Percentiles rank a stretch among this genome's conserved stretches.
These are phyloP conservation scores for Fraxinus angustifolia DNA, from an alignment of 305 asterid genomes.

Conservation along the genomic window DNA sequence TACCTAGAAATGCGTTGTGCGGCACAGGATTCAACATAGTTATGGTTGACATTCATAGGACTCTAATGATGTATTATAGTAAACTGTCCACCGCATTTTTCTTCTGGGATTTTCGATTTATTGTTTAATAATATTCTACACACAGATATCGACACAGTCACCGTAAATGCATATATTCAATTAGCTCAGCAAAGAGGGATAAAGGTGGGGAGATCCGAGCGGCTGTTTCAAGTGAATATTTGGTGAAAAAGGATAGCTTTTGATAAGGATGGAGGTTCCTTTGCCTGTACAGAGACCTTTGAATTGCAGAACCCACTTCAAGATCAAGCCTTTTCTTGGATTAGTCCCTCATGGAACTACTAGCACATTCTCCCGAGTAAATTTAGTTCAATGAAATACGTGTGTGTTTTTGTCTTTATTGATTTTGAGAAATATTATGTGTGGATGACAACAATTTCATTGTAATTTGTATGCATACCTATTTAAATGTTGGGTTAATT, in stretches of 20 bases:
- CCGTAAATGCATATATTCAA: neutral
- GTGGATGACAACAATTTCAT: neutral
- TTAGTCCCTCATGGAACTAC: conserved; percentile 52
- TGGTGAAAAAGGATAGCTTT: conserved; percentile 9
- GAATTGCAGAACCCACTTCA: conserved; percentile 39
- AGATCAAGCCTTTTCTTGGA: conserved; percentile 61
- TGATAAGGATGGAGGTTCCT: conserved; percentile 53
- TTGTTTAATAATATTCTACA: neutral
- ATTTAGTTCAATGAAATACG: neutral
- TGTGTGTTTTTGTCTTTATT: neutral
- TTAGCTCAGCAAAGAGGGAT: conserved; percentile 5
- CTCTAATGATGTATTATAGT: neutral
- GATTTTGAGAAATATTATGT: neutral
- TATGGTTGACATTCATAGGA: neutral
- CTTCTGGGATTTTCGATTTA: neutral
- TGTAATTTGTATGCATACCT: neutral
- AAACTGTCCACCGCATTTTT: conserved; percentile 15
- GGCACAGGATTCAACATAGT: neutral
- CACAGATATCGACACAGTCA: neutral
- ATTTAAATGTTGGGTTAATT: neutral
- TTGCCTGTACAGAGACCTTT: conserved; percentile 54
- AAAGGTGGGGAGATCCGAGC: conserved; percentile 22
- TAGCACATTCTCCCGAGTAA: conserved; percentile 43
- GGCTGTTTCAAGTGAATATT: conserved; percentile 29
- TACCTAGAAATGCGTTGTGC: neutral